These are phyloP conservation scores for Zygotorulaspora chibaensis DNA, from an alignment of 805 yeast species.

Conservation along the genomic window DNA sequence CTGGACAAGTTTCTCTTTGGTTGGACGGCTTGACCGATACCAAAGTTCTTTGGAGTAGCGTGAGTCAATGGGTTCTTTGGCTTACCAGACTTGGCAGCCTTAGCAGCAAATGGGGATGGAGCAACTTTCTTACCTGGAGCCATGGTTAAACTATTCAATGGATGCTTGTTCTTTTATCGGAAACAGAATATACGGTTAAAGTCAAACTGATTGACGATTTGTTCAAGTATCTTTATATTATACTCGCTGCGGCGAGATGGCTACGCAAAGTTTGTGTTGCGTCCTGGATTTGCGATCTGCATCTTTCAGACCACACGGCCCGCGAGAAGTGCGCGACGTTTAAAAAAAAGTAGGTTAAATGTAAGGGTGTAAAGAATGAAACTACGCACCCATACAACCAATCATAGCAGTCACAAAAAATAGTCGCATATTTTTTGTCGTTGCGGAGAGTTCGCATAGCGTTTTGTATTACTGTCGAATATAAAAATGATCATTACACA, in stretches of 20 bases:
- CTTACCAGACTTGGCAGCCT: slow-evolving; percentile 52
- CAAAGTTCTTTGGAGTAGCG: slow-evolving; percentile 87
- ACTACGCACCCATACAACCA: not conserved
- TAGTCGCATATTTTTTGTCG: not conserved
- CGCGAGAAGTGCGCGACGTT: too few relatives aligned
- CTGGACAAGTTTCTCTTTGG: slow-evolving; percentile 94
- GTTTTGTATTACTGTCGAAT: too few relatives aligned
- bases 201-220: too few relatives aligned
- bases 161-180: not conserved
- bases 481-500: too few relatives aligned
- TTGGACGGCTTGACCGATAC: slow-evolving; percentile 94
- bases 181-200: too few relatives aligned
- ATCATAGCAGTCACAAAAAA: not conserved
- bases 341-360: too few relatives aligned
- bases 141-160: slow-evolving; percentile 22
- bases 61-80: slow-evolving; percentile 82
- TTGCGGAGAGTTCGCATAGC: too few relatives aligned
- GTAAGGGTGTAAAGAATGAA: not conserved
- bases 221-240: not conserved
- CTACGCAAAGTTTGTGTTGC: too few relatives aligned
- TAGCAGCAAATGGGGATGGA: slow-evolving; percentile 94
- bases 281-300: too few relatives aligned
- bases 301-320: too few relatives aligned
- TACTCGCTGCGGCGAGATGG: not conserved
- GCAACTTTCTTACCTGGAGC: slow-evolving; percentile 82